phyloP scores from a whole-genome alignment of 495 filamentous ascomycete species.

The Trichoderma reesei region DNA sequence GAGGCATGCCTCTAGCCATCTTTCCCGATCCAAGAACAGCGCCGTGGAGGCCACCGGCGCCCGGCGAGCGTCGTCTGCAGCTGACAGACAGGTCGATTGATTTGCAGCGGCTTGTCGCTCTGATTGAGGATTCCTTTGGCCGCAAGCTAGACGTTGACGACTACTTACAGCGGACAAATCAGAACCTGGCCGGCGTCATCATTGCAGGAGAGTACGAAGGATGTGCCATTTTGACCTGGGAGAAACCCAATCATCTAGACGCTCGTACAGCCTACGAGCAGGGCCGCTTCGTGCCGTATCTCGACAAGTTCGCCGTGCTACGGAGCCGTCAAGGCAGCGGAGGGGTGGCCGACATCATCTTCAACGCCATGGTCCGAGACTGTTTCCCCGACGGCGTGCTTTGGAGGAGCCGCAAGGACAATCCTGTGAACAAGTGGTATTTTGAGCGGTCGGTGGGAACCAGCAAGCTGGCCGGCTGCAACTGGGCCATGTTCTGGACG shows the following conservation, averaged over 20 bases:
- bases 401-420: constrained; percentile 72
- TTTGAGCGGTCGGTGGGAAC: constrained; percentile 81
- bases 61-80: constrained; percentile 41
- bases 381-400: constrained; percentile 75
- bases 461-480: constrained; percentile 63
- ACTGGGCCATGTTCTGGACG: constrained; percentile 99
- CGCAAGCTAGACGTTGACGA: constrained; percentile 72
- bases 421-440: constrained; percentile 91
- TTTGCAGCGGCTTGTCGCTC: constrained; percentile 65
- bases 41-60: constrained; percentile 56
- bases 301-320: constrained; percentile 96
- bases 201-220: constrained; percentile 96
- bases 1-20: constrained; percentile 79
- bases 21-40: constrained; percentile 56
- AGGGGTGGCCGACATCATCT: constrained; percentile 89
- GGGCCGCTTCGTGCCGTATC: constrained; percentile 69
- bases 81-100: constrained; percentile 75
- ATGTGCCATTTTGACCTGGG: constrained; percentile 91
- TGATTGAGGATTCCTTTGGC: constrained; percentile 92
- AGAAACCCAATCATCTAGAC: constrained; percentile 53
- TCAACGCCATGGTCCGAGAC: constrained; percentile 84
- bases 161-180: constrained; percentile 69
- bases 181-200: constrained; percentile 77
- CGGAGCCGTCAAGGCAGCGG: constrained; percentile 81
- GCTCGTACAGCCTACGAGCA: constrained; percentile 44